Conservation (phyloP, 1,284 basidiomycete genomes). For the Anthracocystis panici-leucophaei region DNA sequence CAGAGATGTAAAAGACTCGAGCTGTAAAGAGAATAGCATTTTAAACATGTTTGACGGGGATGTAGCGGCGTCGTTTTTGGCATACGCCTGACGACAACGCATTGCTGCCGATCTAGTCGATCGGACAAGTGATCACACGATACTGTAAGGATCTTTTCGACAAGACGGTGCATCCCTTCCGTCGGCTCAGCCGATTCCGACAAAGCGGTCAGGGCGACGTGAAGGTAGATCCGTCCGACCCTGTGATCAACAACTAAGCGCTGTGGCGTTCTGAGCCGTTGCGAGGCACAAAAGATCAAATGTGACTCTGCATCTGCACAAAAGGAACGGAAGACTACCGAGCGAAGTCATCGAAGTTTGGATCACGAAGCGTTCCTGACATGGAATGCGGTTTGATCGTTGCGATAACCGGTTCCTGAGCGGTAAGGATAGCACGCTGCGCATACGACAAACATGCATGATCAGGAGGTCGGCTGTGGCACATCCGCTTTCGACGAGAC, state of each 20-base stretch:
- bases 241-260: too few species aligned
- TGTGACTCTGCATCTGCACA: constrained; percentile 2
- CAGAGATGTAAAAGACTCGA: constrained; percentile 17
- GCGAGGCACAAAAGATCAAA: neutral
- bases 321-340: neutral
- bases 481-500: neutral
- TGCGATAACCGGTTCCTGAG: constrained; percentile 6
- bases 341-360: constrained; percentile 3
- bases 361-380: neutral
- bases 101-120: too few species aligned
- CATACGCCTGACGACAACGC: too few species aligned
- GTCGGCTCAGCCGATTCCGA: too few species aligned
- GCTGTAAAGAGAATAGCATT: too few species aligned
- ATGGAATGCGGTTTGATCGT: neutral
- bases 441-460: neutral
- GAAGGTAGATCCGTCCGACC: too few species aligned
- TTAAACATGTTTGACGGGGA: too few species aligned
- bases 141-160: too few species aligned
- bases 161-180: too few species aligned
- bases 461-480: neutral
- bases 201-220: too few species aligned
- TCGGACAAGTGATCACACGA: too few species aligned
- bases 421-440: neutral
- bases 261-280: neutral
- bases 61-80: too few species aligned